Evolutionary conservation across 495 filamentous ascomycete genomes (phyloP).

Genomic region (Xanthoparmelia taractica): DNA sequence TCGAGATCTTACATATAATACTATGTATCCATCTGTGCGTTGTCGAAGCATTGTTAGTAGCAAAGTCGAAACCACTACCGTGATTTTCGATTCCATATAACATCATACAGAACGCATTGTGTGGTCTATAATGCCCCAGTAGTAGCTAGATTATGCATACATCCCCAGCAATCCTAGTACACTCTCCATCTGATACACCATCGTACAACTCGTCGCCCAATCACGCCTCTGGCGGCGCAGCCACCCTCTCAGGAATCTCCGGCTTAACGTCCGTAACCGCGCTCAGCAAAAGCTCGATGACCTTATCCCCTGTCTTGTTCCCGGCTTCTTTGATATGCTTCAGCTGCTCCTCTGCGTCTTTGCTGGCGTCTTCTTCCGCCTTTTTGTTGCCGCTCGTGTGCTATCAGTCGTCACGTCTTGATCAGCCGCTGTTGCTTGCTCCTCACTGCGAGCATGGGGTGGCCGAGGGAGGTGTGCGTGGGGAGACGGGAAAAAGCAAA

Average conservation of each 20-base stretch:
- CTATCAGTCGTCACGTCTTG: slow-evolving; percentile 36
- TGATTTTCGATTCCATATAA: background rate
- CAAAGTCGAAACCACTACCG: background rate
- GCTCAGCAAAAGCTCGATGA: slow-evolving; percentile 69
- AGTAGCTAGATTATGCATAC: background rate
- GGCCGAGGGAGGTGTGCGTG: background rate
- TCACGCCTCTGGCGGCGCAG: slow-evolving; percentile 21
- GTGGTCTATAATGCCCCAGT: background rate
- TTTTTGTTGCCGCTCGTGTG: slow-evolving; percentile 82
- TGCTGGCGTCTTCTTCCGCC: slow-evolving; percentile 76
- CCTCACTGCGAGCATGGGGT: background rate
- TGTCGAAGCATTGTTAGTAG: background rate
- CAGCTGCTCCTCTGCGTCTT: slow-evolving; percentile 73
- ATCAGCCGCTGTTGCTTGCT: background rate
- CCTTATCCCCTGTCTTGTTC: slow-evolving; percentile 66
- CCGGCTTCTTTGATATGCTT: slow-evolving; percentile 74
- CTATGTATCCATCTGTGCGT: background rate
- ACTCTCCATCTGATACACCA: background rate
- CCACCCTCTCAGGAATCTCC: slow-evolving; percentile 51
- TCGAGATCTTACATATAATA: background rate
- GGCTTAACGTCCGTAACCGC: slow-evolving; percentile 76
- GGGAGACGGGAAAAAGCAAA: slow-evolving; percentile 36
- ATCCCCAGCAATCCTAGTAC: background rate
- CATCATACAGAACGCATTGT: background rate
- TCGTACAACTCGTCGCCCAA: slow-evolving; percentile 8